Base-by-base conservation (phyloP, 768 basidiomycete species). In the Boletus fagicola region DNA sequence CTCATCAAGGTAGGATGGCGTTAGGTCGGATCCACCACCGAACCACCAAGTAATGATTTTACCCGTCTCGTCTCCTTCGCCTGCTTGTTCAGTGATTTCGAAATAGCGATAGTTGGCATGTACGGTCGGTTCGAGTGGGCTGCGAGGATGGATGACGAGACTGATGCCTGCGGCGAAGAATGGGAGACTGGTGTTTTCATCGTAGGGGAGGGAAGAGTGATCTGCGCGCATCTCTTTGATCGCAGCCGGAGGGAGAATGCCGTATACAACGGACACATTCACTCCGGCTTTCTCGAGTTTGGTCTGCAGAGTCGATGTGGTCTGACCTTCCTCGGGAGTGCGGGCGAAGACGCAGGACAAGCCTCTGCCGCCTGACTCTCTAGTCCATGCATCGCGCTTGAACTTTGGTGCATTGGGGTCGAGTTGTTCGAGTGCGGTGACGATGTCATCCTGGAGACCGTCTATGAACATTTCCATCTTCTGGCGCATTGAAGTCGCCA, bases 81-180 rank as follows among this genome's bases (percentile, higher is more conserved):
- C 60, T 1, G 64, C 64, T 43, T 76, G 75, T 61, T 88, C 83
- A 3, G 86, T 87, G 61, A 97, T 84, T 73, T 98, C 96, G 68
- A 99, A 99, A 74, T 98, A 98, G 53, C 97, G 91, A 66, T 95
- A 97, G 72, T 99, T 99, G 57, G 91, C 85, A 71, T 99, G 96
- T 7, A 93, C 87, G 22, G 96, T 98, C 10, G 97, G 94, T 16
- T 91, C 88, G 66, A 92, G 85, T 4, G 96, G 97, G 75, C 94
- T 97, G 52, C 87, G 82, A 0, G 96, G 96, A 72, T 99, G 96
- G 18, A 98, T 80, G 65, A 99, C 93, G 67, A 98, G 82, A 63
- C 89, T 92, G 66, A 98, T 78, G 0, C 97, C 96, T 0, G 90
- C 90, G 15, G 91, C 95, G 66, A 94, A 95, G 80, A 94, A 99